Evolutionary conservation across 1,284 basidiomycete species (phyloP), one percentile per base, ranked within the genome.

Genomic region (Ustilago bromivora): DNA sequence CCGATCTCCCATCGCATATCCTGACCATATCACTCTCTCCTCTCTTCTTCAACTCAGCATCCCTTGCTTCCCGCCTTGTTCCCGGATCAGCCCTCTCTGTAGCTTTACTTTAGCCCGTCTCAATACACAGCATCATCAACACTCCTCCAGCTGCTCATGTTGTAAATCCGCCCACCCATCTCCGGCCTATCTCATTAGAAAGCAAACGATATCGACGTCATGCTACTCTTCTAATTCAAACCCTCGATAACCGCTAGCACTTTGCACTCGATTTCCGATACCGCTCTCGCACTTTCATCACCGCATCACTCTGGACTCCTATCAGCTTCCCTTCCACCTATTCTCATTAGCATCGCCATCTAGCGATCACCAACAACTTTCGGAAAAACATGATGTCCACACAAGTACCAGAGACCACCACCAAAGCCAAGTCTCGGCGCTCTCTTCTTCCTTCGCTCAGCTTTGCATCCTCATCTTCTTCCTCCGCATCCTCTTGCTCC

Each of bases 341-440:
- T 17, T 35, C 19, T 23, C 40, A 23, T 15, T 31, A 31, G 8
- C 10, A 28, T 9, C 46, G 5, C 19, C 40, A 41, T 15, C 53
- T 28, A 28, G 23, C 23, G 23, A 12, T 31, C n/a, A 11, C 3
- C 17, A 36, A 28, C 52, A 31, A 28, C 41, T 7, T 34, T 4
- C 19, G 35, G 3, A 40, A 34, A 35, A 58, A 15, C 59, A 68
- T 71, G 65, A 71, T 71, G 68, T 71, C 58, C 11, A 68, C 73
- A 8, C 68, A 67, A 51, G 56, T 68, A 12, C 61, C 68, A 68
- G 68, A 76, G 43, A 52, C 73, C 11, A 28, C 53, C 15, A 54
- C 65, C 32, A 71, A 76, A 54, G 40, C 61, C 43, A 76, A 68
- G 32, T 64, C 73, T 34, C 57, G 73, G 11, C 60, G 73, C 12